phyloP scores from a whole-genome alignment of 805 yeast genomes.

The Candida schatavii region DNA sequence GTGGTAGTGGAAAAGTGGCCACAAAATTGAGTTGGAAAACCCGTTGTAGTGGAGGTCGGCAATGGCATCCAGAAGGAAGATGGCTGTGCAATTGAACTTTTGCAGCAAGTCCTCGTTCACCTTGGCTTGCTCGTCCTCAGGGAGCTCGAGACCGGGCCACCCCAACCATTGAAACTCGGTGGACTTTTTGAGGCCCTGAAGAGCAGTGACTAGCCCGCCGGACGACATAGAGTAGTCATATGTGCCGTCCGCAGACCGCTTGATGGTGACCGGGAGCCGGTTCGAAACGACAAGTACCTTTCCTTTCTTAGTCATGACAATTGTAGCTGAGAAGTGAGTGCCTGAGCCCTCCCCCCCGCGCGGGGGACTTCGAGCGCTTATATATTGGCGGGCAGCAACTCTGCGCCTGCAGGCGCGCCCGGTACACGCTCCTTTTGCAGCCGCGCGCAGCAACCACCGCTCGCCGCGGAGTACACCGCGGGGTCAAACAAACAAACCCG shows the following conservation, averaged over 20 bases:
- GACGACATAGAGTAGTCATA: constrained; percentile 91
- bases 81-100: constrained; percentile 87
- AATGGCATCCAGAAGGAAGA: constrained; percentile 79
- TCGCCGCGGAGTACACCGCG: too few relatives aligned
- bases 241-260: constrained; percentile 54
- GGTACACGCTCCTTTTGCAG: too few relatives aligned
- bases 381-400: too few relatives aligned
- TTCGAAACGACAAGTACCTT: constrained; percentile 91
- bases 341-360: too few relatives aligned
- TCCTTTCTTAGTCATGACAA: constrained; percentile 30
- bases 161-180: constrained; percentile 96
- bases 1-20: constrained; percentile 98
- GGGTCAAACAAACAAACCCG: too few relatives aligned
- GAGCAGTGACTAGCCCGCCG: constrained; percentile 95
- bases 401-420: too few relatives aligned
- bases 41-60: constrained; percentile 98
- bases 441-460: too few relatives aligned
- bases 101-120: constrained; percentile 70
- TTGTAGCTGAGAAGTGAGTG: background rate
- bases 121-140: constrained; percentile 64
- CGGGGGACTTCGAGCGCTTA: too few relatives aligned
- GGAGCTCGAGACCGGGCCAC: constrained; percentile 89
- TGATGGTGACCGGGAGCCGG: constrained; percentile 91
- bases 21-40: constrained; percentile 86
- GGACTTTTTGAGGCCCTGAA: constrained; percentile 83